Evolutionary conservation across 306 rosid genomes (phyloP), one percentile per base, ranked within the genome.

Genomic region (Lablab purpureus): DNA sequence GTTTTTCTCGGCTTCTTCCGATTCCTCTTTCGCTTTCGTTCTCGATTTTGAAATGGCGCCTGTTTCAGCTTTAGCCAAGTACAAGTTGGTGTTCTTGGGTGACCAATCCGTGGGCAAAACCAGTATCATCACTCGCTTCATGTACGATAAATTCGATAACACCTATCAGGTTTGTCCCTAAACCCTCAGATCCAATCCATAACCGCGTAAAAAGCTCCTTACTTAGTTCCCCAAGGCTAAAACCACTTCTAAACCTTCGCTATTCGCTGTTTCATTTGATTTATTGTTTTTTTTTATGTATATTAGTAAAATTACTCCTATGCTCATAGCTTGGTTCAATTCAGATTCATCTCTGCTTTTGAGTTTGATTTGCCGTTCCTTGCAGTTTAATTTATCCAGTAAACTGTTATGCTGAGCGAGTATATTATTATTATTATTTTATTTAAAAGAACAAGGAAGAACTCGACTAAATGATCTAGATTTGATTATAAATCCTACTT

Each of bases 81-180:
- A 87, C 84, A 84, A 87, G 82, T 82, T 87, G 50, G 90, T 87
- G 15, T 87, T 87, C 78, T 71, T 87, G 73, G 90, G 90, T 25
- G 90, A 87, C 73, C 88, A 87, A 56, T 87, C 90, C 30, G 90
- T 87, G 6, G 90, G 90, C 47, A 87, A 87, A 34, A 87, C 90
- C 78, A 87, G 90, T 77, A 87, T 87, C 68, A 87, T 87, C 74
- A 87, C 90, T 72, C 90, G 87, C 80, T 87, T 87, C 80, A 87
- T 87, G 87, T 87, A 87, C 50, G 87, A 87, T 32, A 87, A 87
- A 59, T 87, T 87, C 65, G 90, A 87, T 36, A 87, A 74, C 55
- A 87, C 87, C 71, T 87, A 87, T 77, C 90, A 87, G 87, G 86
- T 84, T 52, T 3, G 15, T 49, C 17, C 5, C 37, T 10, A 10